Evolutionary conservation across 75 land plant species (phyloP).

Genomic region (Cunninghamia lanceolata): DNA sequence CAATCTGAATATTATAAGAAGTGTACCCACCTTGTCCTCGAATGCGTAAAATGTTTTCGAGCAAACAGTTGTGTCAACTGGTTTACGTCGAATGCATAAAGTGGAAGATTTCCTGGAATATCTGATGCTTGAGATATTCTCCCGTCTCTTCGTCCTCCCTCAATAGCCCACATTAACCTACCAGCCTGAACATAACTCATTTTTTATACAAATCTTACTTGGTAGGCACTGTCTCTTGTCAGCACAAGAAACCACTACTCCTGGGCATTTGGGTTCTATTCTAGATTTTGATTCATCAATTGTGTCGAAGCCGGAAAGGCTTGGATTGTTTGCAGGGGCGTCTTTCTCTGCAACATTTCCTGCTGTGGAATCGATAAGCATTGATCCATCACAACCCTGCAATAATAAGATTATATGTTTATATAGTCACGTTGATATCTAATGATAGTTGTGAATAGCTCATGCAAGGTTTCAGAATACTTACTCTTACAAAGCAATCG

Average conservation of each 20-base stretch:
- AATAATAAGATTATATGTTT: not conserved
- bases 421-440: not conserved
- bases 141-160: slow-evolving; percentile 71
- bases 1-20: too few species aligned
- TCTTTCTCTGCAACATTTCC: slow-evolving; percentile 28
- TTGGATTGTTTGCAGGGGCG: slow-evolving; percentile 16
- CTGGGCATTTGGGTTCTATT: slow-evolving; percentile 10
- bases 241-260: slow-evolving; percentile 27
- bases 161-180: slow-evolving; percentile 19
- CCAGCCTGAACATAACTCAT: not conserved
- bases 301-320: slow-evolving; percentile 26
- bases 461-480: not conserved
- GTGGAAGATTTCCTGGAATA: slow-evolving; percentile 37
- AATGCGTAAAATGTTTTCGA: slow-evolving; percentile 53
- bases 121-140: slow-evolving; percentile 48
- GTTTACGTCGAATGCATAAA: slow-evolving; percentile 26
- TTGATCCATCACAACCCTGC: not conserved
- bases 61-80: slow-evolving; percentile 60
- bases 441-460: not conserved
- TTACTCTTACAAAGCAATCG: slow-evolving; percentile 21
- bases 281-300: slow-evolving; percentile 24
- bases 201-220: not conserved
- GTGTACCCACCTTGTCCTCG: too few species aligned
- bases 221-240: slow-evolving; percentile 34
- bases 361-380: slow-evolving; percentile 13